Evolutionary conservation across 2,329 filamentous ascomycete genomes (phyloP).

Genomic region (Aspergillus thermomutatus): DNA sequence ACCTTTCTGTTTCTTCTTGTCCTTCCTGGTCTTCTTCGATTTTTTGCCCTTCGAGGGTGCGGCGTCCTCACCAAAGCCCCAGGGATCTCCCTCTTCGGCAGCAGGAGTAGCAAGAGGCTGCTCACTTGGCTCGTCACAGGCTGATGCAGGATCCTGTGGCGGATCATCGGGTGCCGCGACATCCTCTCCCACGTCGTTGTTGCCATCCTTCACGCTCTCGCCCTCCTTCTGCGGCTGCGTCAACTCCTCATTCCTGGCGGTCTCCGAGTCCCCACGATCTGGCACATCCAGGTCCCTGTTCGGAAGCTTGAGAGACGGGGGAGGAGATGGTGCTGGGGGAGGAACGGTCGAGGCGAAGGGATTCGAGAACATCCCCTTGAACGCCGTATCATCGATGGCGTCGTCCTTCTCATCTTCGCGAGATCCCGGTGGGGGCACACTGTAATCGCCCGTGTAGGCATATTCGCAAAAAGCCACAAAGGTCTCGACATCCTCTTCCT

Average conservation of each 20-base stretch:
- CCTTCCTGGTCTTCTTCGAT: constrained; percentile 28
- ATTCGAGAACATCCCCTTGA: constrained; percentile 14
- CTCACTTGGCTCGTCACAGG: neutral
- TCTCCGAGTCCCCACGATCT: constrained; percentile 6
- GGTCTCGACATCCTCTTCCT: constrained; percentile 48
- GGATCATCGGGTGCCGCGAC: constrained; percentile 3
- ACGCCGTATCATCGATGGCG: constrained; percentile 12
- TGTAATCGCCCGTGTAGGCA: constrained; percentile 49
- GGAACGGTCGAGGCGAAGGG: constrained; percentile 26
- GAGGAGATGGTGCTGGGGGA: constrained; percentile 32
- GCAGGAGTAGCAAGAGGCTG: constrained; percentile 1
- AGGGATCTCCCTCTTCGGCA: constrained; percentile 2
- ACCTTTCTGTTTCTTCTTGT: constrained; percentile 26
- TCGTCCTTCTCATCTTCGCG: constrained; percentile 18
- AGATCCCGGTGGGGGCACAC: constrained; percentile 28
- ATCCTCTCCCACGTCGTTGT: neutral
- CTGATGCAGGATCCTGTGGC: constrained; percentile 1
- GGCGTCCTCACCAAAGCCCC: neutral
- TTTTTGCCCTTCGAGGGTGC: constrained; percentile 17
- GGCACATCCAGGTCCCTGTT: neutral
- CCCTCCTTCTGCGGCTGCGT: neutral
- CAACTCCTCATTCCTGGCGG: neutral
- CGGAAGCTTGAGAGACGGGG: constrained; percentile 5
- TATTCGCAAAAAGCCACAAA: constrained; percentile 50
- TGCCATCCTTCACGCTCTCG: neutral